These are phyloP conservation scores for Cordyceps pruinosa DNA, from an alignment of 2,329 filamentous ascomycete species.

Conservation along the genomic window DNA sequence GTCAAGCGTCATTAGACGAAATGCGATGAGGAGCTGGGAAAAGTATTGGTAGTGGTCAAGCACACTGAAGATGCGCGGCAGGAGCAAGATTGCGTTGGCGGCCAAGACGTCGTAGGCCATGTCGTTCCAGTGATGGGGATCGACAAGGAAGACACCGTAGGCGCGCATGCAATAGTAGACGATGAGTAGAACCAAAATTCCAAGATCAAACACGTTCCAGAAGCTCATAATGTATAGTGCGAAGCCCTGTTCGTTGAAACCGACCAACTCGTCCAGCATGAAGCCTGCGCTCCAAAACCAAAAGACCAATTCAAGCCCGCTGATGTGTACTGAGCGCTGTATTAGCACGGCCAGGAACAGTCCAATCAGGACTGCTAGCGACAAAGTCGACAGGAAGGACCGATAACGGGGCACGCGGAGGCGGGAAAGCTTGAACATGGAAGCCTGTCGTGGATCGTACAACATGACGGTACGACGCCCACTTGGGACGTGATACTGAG, in stretches of 20 bases:
- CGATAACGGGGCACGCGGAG: constrained; percentile 87
- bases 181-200: constrained; percentile 77
- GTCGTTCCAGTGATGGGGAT: constrained; percentile 66
- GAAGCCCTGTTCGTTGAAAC: constrained; percentile 94
- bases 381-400: constrained; percentile 82
- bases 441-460: constrained; percentile 86
- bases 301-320: constrained; percentile 77
- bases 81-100: constrained; percentile 79
- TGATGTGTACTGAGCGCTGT: constrained; percentile 71
- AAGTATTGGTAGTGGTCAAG: constrained; percentile 95
- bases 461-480: constrained; percentile 71
- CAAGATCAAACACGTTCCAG: constrained; percentile 93
- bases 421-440: constrained; percentile 83
- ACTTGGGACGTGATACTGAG: constrained; percentile 30
- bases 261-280: constrained; percentile 92
- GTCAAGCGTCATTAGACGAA: constrained; percentile 89
- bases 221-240: constrained; percentile 96
- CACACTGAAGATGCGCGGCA: constrained; percentile 86
- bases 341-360: constrained; percentile 79
- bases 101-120: constrained; percentile 93
- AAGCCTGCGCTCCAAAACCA: constrained; percentile 98
- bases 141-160: constrained; percentile 78
- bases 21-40: constrained; percentile 87
- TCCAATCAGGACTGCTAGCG: constrained; percentile 75
- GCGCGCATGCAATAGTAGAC: constrained; percentile 85